Evolutionary conservation across 345 rosid species (phyloP).

Genomic region (Gossypium rotundifolium): DNA sequence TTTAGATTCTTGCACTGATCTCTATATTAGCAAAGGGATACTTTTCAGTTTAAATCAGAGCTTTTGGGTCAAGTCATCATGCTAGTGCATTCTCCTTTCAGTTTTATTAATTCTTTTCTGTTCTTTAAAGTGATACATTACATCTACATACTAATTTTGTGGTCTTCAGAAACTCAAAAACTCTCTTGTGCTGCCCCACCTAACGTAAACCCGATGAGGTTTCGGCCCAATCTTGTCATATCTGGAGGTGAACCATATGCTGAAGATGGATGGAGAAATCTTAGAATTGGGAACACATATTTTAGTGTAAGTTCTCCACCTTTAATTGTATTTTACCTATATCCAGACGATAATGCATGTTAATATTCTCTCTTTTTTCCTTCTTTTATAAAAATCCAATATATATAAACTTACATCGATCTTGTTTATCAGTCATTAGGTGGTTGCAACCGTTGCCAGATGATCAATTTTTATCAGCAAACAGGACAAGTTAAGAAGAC

Average conservation of each 20-base stretch:
- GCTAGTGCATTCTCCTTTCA: neutral
- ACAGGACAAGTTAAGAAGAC: conserved; percentile 60
- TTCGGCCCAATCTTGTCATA: conserved; percentile 78
- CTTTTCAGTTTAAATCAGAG: too few species aligned
- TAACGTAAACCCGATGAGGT: conserved; percentile 53
- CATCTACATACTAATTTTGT: neutral
- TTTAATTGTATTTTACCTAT: neutral
- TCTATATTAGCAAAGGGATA: too few species aligned
- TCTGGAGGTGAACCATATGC: conserved; percentile 76
- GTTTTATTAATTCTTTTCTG: neutral
- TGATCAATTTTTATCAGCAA: conserved; percentile 52
- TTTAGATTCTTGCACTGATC: too few species aligned
- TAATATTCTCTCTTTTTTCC: neutral
- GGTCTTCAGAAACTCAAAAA: conserved; percentile 4
- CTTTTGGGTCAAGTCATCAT: too few species aligned
- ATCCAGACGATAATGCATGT: neutral
- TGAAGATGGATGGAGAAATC: conserved; percentile 76
- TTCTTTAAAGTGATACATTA: neutral
- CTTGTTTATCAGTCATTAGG: conserved; percentile 56
- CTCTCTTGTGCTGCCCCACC: conserved; percentile 19
- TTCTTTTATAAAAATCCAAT: neutral
- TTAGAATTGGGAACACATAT: conserved; percentile 49
- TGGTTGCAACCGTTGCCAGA: conserved; percentile 92
- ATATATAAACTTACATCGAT: too few species aligned
- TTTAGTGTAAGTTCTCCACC: conserved; percentile 47